Percentiles rank a stretch among this genome's conserved stretches.
phyloP scores from a whole-genome alignment of 2,329 filamentous ascomycete genomes.

The Aspergillus sp. region DNA sequence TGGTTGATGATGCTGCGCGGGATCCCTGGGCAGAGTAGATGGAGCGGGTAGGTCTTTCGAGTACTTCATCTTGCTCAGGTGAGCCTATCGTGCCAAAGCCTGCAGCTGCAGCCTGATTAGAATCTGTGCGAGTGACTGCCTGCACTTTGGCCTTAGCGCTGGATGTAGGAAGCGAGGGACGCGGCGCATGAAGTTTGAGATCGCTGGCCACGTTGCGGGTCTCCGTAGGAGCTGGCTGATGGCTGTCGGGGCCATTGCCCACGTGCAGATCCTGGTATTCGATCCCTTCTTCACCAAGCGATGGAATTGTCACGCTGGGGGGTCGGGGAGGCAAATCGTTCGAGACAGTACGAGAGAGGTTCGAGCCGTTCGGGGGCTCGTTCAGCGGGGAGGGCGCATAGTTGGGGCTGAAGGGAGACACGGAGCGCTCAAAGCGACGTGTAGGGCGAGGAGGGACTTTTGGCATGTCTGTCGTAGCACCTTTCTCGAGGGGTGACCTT shows the following conservation, averaged over 20 bases:
- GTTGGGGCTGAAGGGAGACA: constrained; percentile 76
- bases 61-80: constrained; percentile 53
- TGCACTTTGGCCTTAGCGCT: constrained; percentile 84
- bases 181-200: constrained; percentile 85
- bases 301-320: constrained; percentile 79
- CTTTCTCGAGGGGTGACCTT: constrained; percentile 55
- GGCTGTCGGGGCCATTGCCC: constrained; percentile 48
- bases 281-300: constrained; percentile 84
- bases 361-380: constrained; percentile 58
- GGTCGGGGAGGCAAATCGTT: constrained; percentile 59
- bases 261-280: constrained; percentile 74
- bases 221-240: constrained; percentile 64
- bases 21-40: constrained; percentile 64
- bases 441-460: constrained; percentile 78
- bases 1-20: constrained; percentile 51
- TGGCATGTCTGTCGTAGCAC: constrained; percentile 59
- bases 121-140: constrained; percentile 87
- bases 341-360: constrained; percentile 37
- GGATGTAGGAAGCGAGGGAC: constrained; percentile 77
- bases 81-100: constrained; percentile 70
- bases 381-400: constrained; percentile 88
- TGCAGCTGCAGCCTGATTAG: constrained; percentile 80
- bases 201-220: constrained; percentile 79
- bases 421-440: constrained; percentile 71
- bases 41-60: constrained; percentile 58